Base-by-base conservation (phyloP, 768 basidiomycete species). In the Paxillus involutus region DNA sequence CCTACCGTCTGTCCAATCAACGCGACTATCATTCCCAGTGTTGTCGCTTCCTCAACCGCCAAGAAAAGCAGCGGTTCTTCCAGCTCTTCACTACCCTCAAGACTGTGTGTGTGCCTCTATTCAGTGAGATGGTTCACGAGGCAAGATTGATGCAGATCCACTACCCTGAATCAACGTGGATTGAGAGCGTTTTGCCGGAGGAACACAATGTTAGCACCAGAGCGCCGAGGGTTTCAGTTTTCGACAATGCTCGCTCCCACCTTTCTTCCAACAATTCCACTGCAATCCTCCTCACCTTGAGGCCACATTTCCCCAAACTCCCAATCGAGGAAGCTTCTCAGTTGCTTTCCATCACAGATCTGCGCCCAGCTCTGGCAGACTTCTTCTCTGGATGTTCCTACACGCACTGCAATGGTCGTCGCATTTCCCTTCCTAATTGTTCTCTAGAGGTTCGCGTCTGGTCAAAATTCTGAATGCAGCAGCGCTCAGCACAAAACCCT, bases 1-100 rank as follows among this genome's bases (percentile, higher is more conserved):
- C 53, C 6, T 59, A 60, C 19, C 10, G 3, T 3, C 8, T 29
- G 2, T 52, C 49, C 0, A 59, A 59, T n/a, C 47, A 16, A 2
- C 19, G 14, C 6, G 10, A 59, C 11, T 55, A 39, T 10, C 46
- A 60, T 10, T 4, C 9, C 1, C 53, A 60, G 17, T 59, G 53
- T 19, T 51, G 53, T 33, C 8, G 10, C 12, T 55, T 59, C 8
- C 53, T 60, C 1, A 17, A 59, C 11, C 43, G 3, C 0, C 58
- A 51, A 24, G 57, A 60, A 30, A 59, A 60, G 17, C 48, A 40
- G 4, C 19, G 8, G 8, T 40, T 59, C 5, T 60, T 59, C 8
- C n/a, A 30, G 3, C 52, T 51, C 9, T 60, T 13, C 21, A 50
- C 36, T 12, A 45, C 30, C 3, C 29, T 55, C 12, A 60, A 60